Evolutionary conservation across 2,329 filamentous ascomycete species (phyloP), one percentile per base, ranked within the genome.

Genomic region (Botrytis squamosa): DNA sequence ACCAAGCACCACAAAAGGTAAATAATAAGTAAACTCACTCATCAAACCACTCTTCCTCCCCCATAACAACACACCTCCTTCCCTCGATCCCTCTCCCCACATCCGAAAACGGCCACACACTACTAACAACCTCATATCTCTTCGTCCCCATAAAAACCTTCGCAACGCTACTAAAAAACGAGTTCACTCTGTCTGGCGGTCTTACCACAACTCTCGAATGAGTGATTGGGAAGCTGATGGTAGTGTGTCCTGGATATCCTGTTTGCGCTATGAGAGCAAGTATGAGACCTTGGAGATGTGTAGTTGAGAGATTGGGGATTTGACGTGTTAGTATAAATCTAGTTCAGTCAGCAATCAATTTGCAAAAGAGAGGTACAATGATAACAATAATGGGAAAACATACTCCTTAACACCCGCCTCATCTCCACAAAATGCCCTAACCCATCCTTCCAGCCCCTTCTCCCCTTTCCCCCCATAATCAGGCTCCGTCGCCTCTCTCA

Each of bases 31-130:
- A 18, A n/a, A 55, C 67, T 70, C 25, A 70, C 67, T 70, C 52
- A 14, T 70, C n/a, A 85, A 87, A 89, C 87, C 87, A 89, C 3
- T 82, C 83, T 78, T 88, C 86, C 80, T 89, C 87, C 73, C 83
- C 86, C 79, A 88, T 86, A n/a, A 89, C 86, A 4, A 83, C 82
- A 66, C 75, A 76, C 80, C 80, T 67, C 85, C 83, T 20, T 79
- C 84, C n/a, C 75, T 79, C 75, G 86, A 85, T 57, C 82, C 86
- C 76, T 81, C 85, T 77, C 79, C 82, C 75, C 1, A 79, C 70
- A 75, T 85, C 86, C 2, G 87, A 87, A 80, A 88, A 89, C 5
- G 87, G 88, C 87, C 88, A 89, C 1, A 89, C 84, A 1, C 84
- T 83, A 78, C 88, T 87, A 67, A 87, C 83, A 4, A 88, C 85